A percentile compares a stretch with the other conserved stretches of the same genome.
These are phyloP conservation scores for Backusella morwellensis DNA, from an alignment of 192 early-diverging fungal genomes.

Conservation along the genomic window DNA sequence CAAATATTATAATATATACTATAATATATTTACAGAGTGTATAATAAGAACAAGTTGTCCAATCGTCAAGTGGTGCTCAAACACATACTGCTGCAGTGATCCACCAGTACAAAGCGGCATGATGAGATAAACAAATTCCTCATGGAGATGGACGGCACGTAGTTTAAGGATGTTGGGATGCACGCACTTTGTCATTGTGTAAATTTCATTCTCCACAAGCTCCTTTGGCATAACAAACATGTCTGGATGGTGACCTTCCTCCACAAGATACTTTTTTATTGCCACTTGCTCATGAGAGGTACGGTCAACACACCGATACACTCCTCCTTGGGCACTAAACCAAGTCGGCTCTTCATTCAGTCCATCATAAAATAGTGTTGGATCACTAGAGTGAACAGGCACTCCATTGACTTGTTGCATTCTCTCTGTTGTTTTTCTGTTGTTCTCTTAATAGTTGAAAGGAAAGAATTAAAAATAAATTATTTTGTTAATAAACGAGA, in stretches of 20 bases:
- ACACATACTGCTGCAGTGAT: conserved; percentile 37
- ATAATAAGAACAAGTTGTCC: conserved; percentile 35
- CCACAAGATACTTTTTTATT: conserved; percentile 40
- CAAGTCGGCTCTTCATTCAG: conserved; percentile 36
- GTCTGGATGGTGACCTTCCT: conserved; percentile 27
- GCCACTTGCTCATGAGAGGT: conserved; percentile 17
- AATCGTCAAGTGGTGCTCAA: conserved; percentile 33
- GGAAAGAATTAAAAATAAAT: background rate
- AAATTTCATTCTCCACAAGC: conserved; percentile 40
- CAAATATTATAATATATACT: background rate
- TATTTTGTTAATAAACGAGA: background rate
- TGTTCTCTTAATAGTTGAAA: background rate
- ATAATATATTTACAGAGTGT: conserved; percentile 20
- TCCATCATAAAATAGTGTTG: conserved; percentile 30
- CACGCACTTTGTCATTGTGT: conserved; percentile 37
- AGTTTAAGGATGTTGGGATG: conserved; percentile 35
- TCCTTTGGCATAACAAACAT: conserved; percentile 40
- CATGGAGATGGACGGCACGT: conserved; percentile 27
- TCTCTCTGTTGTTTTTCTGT: background rate
- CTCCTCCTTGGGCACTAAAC: conserved; percentile 38
- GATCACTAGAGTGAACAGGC: conserved; percentile 34
- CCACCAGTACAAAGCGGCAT: conserved; percentile 40
- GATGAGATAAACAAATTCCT: conserved; percentile 34
- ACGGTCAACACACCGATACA: conserved; percentile 33
- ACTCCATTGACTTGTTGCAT: conserved; percentile 41